Conservation (phyloP, 331 rosid species). For the Acacia concinna region DNA sequence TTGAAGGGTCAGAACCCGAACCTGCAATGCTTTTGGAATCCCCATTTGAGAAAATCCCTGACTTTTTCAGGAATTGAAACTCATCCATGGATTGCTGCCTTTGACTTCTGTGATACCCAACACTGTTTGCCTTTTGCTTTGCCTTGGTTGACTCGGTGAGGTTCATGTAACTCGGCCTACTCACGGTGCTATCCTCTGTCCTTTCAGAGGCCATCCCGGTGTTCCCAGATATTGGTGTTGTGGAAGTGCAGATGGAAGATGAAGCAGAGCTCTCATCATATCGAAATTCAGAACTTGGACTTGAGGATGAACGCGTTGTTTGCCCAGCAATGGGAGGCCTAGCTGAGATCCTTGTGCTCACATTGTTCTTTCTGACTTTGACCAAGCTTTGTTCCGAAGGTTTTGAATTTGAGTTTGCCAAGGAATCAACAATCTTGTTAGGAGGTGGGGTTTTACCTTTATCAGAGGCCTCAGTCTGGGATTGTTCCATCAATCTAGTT, state of each 20-base stretch:
- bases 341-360: constrained; percentile 81
- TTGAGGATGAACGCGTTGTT: constrained; percentile 77
- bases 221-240: constrained; percentile 80
- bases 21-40: constrained; percentile 80
- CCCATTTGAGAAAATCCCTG: constrained; percentile 57
- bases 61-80: constrained; percentile 73
- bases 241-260: constrained; percentile 83
- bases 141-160: constrained; percentile 85
- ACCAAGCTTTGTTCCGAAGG: constrained; percentile 52
- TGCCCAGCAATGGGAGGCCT: constrained; percentile 71
- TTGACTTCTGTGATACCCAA: constrained; percentile 54
- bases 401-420: constrained; percentile 44
- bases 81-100: constrained; percentile 98
- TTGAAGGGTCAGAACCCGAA: constrained; percentile 75
- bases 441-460: constrained; percentile 65
- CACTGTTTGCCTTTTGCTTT: constrained; percentile 52
- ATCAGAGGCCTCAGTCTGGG: constrained; percentile 49
- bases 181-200: constrained; percentile 59
- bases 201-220: constrained; percentile 61
- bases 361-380: constrained; percentile 79
- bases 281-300: constrained; percentile 90
- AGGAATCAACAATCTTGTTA: constrained; percentile 55
- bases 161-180: constrained; percentile 84
- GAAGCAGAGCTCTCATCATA: constrained; percentile 91
- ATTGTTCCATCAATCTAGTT: constrained; percentile 84